These are phyloP conservation scores for Stipa capillata DNA, from an alignment of 176 grass and related monocot genomes.

Conservation along the genomic window DNA sequence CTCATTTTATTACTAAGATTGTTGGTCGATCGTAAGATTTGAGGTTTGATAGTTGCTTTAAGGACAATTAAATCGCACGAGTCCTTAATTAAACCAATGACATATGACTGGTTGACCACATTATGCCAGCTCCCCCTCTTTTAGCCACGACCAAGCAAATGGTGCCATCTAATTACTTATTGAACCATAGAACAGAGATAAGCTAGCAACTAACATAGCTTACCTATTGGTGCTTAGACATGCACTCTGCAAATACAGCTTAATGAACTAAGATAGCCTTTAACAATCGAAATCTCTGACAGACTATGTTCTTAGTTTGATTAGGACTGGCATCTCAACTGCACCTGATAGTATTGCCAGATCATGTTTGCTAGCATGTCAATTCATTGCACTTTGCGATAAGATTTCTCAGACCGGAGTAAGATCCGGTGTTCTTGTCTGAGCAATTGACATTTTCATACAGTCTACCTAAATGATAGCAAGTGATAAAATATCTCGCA, in stretches of 20 bases:
- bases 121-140: background rate
- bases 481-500: constrained; percentile 4
- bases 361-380: background rate
- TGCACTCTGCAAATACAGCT: background rate
- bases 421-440: background rate
- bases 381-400: background rate
- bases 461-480: background rate
- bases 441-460: background rate
- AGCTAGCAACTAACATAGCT: background rate
- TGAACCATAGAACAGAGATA: background rate
- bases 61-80: background rate
- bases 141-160: background rate
- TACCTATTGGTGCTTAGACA: background rate
- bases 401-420: background rate
- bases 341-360: background rate
- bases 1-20: too few species aligned
- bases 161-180: background rate
- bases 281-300: background rate
- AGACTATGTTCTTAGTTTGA: background rate
- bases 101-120: background rate
- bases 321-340: background rate
- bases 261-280: background rate
- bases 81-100: background rate
- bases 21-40: background rate
- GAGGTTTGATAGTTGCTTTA: background rate